These are phyloP conservation scores for Uronychia binucleata DNA, from an alignment of 73 alveolate genomes.

Conservation along the genomic window DNA sequence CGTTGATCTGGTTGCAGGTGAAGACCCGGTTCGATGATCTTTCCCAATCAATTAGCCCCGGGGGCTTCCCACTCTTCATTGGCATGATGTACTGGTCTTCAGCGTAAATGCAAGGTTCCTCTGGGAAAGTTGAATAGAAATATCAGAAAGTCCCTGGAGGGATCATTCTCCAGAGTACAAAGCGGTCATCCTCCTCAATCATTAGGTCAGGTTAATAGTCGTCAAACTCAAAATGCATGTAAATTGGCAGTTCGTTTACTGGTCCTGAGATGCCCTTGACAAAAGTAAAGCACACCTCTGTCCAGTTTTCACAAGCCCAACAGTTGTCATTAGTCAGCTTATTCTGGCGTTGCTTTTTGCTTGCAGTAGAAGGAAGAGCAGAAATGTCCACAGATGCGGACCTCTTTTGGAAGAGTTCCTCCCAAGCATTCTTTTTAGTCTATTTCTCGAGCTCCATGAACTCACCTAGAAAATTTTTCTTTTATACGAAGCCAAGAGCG, in stretches of 20 bases:
- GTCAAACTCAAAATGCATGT: slow-evolving; percentile 48
- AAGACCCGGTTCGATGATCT: not conserved
- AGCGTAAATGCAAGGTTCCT: slow-evolving; percentile 22
- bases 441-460: not conserved
- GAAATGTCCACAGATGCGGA: not conserved
- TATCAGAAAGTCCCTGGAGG: slow-evolving; percentile 29
- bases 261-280: not conserved
- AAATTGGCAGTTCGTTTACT: not conserved
- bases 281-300: slow-evolving; percentile 8
- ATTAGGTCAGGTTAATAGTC: slow-evolving; percentile 38
- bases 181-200: slow-evolving; percentile 15
- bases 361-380: not conserved
- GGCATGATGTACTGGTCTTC: not conserved
- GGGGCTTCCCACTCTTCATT: not conserved
- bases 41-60: not conserved
- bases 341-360: not conserved
- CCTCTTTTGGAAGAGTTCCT: not conserved
- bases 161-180: slow-evolving; percentile 6
- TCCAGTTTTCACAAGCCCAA: slow-evolving; percentile 57
- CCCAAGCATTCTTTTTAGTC: not conserved
- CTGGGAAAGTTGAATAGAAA: slow-evolving; percentile 26
- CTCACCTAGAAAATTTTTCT: not conserved
- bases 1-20: not conserved
- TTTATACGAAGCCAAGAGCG: not conserved
- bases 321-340: slow-evolving; percentile 27